phyloP scores from a whole-genome alignment of 257 asterid species.

The Nicotiana sylvestris region DNA sequence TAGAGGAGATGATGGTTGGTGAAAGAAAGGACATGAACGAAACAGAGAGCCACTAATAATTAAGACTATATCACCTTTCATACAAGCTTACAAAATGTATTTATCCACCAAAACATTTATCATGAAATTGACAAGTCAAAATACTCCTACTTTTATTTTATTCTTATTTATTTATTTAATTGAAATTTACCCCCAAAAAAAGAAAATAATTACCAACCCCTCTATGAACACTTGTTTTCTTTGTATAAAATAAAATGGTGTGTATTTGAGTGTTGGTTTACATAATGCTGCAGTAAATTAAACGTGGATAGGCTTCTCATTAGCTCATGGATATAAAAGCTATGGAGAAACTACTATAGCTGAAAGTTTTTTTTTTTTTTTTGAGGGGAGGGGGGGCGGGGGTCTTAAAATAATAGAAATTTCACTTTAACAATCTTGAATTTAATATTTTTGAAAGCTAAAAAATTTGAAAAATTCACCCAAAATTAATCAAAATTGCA shows the following conservation, averaged over 20 bases:
- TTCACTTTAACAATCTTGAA: neutral
- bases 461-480: neutral
- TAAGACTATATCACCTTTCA: neutral
- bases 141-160: neutral
- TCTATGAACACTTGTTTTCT: neutral
- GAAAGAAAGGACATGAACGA: constrained; percentile 17
- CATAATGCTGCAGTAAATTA: neutral
- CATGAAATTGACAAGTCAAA: neutral
- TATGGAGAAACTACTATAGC: neutral
- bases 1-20: constrained; percentile 26
- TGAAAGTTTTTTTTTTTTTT: neutral
- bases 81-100: neutral
- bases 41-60: constrained; percentile 9
- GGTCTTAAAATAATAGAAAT: neutral
- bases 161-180: too few species aligned
- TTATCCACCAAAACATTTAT: neutral
- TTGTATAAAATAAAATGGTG: neutral
- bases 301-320: neutral
- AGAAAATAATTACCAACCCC: neutral
- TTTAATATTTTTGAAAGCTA: neutral
- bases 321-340: neutral
- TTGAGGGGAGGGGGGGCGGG: too few species aligned
- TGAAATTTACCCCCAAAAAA: neutral
- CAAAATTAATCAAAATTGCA: neutral
- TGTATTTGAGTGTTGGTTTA: neutral